These are phyloP conservation scores for Singerocomus inundabilis DNA, from an alignment of 1,284 basidiomycete genomes.

Conservation along the genomic window DNA sequence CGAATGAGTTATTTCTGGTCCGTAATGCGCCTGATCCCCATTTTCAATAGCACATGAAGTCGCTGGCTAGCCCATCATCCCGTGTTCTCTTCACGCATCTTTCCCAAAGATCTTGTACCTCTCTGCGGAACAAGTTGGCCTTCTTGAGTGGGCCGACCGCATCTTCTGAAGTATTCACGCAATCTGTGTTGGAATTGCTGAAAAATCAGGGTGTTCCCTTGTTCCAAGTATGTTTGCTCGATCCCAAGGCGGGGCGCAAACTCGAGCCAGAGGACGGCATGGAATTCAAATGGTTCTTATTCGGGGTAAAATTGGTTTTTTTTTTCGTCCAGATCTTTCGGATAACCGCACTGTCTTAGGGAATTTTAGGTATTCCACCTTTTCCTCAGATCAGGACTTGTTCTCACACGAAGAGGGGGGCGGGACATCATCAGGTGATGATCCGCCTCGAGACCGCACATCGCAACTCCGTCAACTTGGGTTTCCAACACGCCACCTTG, in stretches of 20 bases:
- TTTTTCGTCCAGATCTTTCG: too few species aligned
- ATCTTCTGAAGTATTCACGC: conserved; percentile 49
- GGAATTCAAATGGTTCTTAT: conserved; percentile 83
- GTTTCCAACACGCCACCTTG: conserved; percentile 83
- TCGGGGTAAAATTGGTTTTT: conserved; percentile 72
- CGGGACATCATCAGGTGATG: conserved; percentile 72
- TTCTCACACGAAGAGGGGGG: not conserved
- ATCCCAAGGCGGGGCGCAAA: conserved; percentile 74
- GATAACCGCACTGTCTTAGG: conserved; percentile 41
- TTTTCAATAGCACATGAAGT: conserved; percentile 78
- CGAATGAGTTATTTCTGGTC: too few species aligned
- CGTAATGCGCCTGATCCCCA: too few species aligned
- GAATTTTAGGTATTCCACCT: conserved; percentile 52
- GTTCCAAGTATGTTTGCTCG: conserved; percentile 79
- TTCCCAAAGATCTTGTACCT: conserved; percentile 63
- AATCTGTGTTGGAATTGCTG: conserved; percentile 69
- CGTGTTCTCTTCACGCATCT: conserved; percentile 84
- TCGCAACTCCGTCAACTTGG: conserved; percentile 83
- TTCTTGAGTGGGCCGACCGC: conserved; percentile 31
- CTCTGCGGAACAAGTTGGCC: conserved; percentile 49
- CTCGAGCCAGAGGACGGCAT: conserved; percentile 76
- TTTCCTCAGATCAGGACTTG: not conserved
- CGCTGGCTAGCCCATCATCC: conserved; percentile 63
- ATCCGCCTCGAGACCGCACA: conserved; percentile 88
- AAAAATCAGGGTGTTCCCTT: conserved; percentile 45